phyloP scores from a whole-genome alignment of 1,139 yeast genomes.

The Nadsonia starkeyi-henricii region DNA sequence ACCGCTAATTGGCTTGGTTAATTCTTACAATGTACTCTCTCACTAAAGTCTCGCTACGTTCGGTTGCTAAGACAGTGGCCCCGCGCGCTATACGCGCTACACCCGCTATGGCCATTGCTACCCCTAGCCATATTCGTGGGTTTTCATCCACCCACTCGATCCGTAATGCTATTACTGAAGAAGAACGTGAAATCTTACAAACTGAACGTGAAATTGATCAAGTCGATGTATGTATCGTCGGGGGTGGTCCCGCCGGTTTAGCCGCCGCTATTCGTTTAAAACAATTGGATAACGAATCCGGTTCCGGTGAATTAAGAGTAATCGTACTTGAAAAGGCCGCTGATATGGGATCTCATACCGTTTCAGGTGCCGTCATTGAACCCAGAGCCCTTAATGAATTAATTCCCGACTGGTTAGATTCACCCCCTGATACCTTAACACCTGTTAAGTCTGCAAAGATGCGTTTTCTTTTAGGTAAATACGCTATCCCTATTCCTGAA shows the following conservation, averaged over 20 bases:
- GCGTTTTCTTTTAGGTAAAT: constrained; percentile 46
- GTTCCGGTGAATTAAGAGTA: constrained; percentile 59
- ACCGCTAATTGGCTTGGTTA: too few species aligned
- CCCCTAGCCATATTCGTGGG: too few species aligned
- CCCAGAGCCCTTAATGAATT: constrained; percentile 77
- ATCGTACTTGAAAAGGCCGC: constrained; percentile 85
- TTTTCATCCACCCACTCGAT: too few species aligned
- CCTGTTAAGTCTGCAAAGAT: constrained; percentile 64
- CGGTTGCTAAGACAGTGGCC: too few species aligned
- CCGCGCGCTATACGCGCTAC: too few species aligned
- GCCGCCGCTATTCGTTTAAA: constrained; percentile 85
- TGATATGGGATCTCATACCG: constrained; percentile 77
- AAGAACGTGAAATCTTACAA: constrained; percentile 6
- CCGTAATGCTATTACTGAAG: constrained; percentile 1
- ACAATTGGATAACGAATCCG: constrained; percentile 62
- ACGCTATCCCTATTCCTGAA: constrained; percentile 64
- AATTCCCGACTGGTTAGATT: constrained; percentile 50
- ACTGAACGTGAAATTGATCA: constrained; percentile 67
- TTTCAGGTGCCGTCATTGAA: constrained; percentile 89
- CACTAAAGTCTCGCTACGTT: too few species aligned
- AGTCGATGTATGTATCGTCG: constrained; percentile 90
- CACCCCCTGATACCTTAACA: constrained; percentile 59
- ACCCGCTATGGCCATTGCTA: too few species aligned
- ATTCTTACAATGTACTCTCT: too few species aligned
- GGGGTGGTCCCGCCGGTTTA: constrained; percentile 96